Evolutionary conservation across 1,284 basidiomycete genomes (phyloP).

Genomic region (Trichosporon asahii): DNA sequence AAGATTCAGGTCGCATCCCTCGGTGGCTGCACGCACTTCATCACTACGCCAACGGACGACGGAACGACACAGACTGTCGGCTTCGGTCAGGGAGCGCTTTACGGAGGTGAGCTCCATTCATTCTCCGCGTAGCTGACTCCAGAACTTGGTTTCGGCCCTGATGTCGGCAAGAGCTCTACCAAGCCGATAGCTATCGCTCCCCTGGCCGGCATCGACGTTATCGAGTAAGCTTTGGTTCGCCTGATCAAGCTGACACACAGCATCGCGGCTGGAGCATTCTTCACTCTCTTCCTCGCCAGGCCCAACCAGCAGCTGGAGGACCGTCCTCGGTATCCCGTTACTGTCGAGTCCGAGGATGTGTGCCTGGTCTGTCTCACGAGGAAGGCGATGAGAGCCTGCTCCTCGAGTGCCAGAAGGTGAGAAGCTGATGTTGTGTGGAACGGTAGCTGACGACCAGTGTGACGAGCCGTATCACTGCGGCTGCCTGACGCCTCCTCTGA

Average conservation of each 20-base stretch:
- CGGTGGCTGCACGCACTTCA: constrained; percentile 88
- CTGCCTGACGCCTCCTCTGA: constrained; percentile 75
- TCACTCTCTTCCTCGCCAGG: constrained; percentile 71
- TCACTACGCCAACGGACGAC: constrained; percentile 61
- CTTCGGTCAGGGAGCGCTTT: constrained; percentile 23
- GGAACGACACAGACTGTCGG: constrained; percentile 57
- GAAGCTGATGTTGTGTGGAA: not conserved
- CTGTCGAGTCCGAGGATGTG: constrained; percentile 64
- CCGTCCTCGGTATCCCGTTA: constrained; percentile 71
- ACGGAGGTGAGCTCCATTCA: constrained; percentile 40
- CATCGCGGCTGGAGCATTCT: constrained; percentile 78
- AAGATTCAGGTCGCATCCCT: constrained; percentile 65
- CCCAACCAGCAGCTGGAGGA: constrained; percentile 63
- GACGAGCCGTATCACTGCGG: constrained; percentile 81
- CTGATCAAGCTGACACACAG: constrained; percentile 52
- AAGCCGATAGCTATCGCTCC: constrained; percentile 73
- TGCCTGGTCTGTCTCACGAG: constrained; percentile 70
- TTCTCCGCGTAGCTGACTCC: constrained; percentile 40
- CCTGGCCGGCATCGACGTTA: constrained; percentile 68
- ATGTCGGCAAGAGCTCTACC: constrained; percentile 78
- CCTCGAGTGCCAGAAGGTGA: constrained; percentile 81
- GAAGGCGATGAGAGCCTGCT: constrained; percentile 66
- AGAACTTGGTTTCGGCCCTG: constrained; percentile 74
- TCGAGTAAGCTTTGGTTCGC: constrained; percentile 61
- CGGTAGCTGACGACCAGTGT: constrained; percentile 60